Base-by-base conservation (phyloP, 75 land plant genomes). In the Isoetes taiwanensis region DNA sequence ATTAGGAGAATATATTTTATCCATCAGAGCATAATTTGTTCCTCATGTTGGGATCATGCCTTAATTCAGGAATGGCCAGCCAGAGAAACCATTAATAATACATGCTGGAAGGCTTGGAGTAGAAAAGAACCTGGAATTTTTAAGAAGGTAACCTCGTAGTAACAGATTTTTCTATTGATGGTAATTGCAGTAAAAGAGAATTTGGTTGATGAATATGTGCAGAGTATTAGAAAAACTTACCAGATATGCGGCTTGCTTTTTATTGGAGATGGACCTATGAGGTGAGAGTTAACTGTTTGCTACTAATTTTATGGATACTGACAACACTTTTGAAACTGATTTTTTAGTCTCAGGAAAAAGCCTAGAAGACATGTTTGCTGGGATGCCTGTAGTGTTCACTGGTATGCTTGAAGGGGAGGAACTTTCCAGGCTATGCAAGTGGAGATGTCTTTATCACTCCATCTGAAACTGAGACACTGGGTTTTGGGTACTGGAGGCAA, bases 21-120 rank as follows among this genome's bases (percentile, higher is more conserved):
- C n/a, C n/a, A n/a, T n/a, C n/a, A 11, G 14, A 11, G 26, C 33
- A n/a, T 8, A 19, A 10, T 39, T 24, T 28, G 43, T n/a, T n/a
- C 24, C 6, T 56, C 28, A 60, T 20, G 27, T 27, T 16, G 28
- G 28, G 41, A 3, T 37, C 60, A 67, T 52, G 1, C 41, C n/a
- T n/a, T n/a, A n/a, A n/a, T n/a, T 42, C 79, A 94, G 99, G 53
- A 58, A 64, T 64, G 85, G 85, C 26, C 78, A 80, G 57, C 82
- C 90, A 34, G 84, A 88, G 16, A 84, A 72, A 55, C 99, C 90
- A 41, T 66, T 89, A 54, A 60, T 88, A 34, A 64, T 94, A 29
- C 89, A 94, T 80, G 99, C 88, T 43, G 99, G 99, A 32, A 73
- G 99, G 5, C 67, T 94, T 34, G 99, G 99, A 39, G 86, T 76